These are phyloP conservation scores for Metschnikowia shivogae DNA, from an alignment of 805 yeast genomes.

Conservation along the genomic window DNA sequence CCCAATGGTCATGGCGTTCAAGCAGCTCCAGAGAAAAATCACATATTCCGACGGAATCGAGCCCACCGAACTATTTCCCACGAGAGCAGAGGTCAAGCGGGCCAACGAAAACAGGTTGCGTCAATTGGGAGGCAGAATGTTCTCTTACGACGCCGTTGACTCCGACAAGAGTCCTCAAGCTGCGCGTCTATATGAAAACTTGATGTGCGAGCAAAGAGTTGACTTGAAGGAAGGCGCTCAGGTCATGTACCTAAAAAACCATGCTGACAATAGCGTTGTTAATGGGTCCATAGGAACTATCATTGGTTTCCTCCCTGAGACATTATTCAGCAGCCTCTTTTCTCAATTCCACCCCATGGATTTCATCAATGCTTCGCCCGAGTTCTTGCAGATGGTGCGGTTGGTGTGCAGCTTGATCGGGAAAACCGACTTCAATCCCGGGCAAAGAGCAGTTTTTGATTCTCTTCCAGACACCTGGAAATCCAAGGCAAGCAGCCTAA, in stretches of 20 bases:
- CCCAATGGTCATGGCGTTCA: slow-evolving; percentile 48
- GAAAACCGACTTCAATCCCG: slow-evolving; percentile 1
- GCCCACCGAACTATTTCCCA: slow-evolving; percentile 73
- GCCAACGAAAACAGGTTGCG: slow-evolving; percentile 54
- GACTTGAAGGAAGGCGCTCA: slow-evolving; percentile 68
- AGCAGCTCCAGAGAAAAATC: slow-evolving; percentile 48
- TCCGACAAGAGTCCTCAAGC: slow-evolving; percentile 47
- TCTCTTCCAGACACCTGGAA: slow-evolving; percentile 13
- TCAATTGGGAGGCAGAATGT: slow-evolving; percentile 41
- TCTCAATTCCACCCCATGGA: slow-evolving; percentile 11
- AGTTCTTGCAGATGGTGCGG: slow-evolving; percentile 10
- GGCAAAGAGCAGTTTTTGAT: slow-evolving; percentile 6
- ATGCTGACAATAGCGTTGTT: slow-evolving; percentile 60
- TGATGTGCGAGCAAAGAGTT: slow-evolving; percentile 68
- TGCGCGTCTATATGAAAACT: slow-evolving; percentile 43
- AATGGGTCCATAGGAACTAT: slow-evolving; percentile 77
- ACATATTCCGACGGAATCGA: slow-evolving; percentile 52
- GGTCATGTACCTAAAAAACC: slow-evolving; percentile 77
- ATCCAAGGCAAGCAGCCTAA: slow-evolving; percentile 10
- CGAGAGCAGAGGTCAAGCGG: slow-evolving; percentile 64
- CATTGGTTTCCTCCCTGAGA: slow-evolving; percentile 42
- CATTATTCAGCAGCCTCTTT: slow-evolving; percentile 9
- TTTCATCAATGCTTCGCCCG: slow-evolving; percentile 10
- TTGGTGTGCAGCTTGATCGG: slow-evolving; percentile 12
- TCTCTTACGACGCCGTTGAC: slow-evolving; percentile 49